These are phyloP conservation scores for Zymoseptoria pseudotritici DNA, from an alignment of 2,329 filamentous ascomycete species.

Conservation along the genomic window DNA sequence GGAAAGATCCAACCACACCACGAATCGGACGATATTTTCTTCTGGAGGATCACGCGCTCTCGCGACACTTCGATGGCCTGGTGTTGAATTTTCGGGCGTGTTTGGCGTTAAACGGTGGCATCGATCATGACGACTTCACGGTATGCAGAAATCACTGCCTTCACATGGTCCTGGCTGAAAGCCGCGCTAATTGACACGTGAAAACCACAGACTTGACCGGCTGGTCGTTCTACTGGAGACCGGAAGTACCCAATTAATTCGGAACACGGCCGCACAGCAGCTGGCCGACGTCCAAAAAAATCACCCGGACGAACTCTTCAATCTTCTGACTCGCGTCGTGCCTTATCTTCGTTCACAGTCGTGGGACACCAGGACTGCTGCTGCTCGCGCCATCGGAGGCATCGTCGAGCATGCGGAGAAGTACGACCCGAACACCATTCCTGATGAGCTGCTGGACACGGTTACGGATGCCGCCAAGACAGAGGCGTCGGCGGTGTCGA, in stretches of 20 bases:
- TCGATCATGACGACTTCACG: constrained; percentile 21
- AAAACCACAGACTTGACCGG: constrained; percentile 31
- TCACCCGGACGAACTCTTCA: constrained; percentile 95
- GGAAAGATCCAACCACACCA: neutral
- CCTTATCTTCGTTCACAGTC: constrained; percentile 91
- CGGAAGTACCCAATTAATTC: constrained; percentile 89
- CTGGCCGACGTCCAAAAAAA: constrained; percentile 96
- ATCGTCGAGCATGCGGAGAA: constrained; percentile 82
- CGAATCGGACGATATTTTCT: neutral
- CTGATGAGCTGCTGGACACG: constrained; percentile 31
- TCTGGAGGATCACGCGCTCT: neutral
- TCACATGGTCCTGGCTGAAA: neutral
- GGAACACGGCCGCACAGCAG: constrained; percentile 94
- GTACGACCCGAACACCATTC: constrained; percentile 65
- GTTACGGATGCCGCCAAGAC: constrained; percentile 47
- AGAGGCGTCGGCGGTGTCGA: constrained; percentile 32
- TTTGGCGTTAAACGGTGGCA: neutral
- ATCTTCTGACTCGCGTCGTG: constrained; percentile 86
- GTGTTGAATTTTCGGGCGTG: neutral
- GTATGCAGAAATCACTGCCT: constrained; percentile 7
- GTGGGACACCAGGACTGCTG: constrained; percentile 92
- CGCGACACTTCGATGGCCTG: neutral
- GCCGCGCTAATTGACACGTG: constrained; percentile 14
- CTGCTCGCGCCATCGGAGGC: constrained; percentile 87
- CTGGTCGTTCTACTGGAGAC: constrained; percentile 80